phyloP scores from a whole-genome alignment of 441 rosid species.

The Jatropha podagrica region DNA sequence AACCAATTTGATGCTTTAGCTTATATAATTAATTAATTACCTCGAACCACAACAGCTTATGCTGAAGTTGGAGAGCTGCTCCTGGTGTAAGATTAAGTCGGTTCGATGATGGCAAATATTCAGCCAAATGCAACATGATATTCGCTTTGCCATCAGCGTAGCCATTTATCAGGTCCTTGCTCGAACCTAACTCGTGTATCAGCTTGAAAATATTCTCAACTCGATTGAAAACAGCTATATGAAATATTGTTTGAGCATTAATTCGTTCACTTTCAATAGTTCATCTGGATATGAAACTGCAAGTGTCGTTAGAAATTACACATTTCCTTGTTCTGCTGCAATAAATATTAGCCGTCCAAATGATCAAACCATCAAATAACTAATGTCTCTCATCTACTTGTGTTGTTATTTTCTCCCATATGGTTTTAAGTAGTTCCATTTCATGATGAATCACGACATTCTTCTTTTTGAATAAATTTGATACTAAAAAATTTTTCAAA shows the following conservation, averaged over 20 bases:
- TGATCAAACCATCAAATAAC: constrained; percentile 8
- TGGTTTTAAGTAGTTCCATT: not conserved
- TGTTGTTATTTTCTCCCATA: constrained; percentile 8
- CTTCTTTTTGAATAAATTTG: not conserved
- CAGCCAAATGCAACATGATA: constrained; percentile 14
- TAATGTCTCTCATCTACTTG: constrained; percentile 22
- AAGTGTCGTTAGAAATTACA: constrained; percentile 26
- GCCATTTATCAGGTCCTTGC: constrained; percentile 29
- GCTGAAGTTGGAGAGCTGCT: constrained; percentile 46
- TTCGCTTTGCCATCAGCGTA: constrained; percentile 22
- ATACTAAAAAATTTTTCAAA: not conserved
- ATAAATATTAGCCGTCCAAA: constrained; percentile 6
- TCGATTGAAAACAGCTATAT: constrained; percentile 33
- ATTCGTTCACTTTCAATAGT: constrained; percentile 28
- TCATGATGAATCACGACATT: too few relatives aligned
- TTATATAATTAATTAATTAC: not conserved
- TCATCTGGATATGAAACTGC: constrained; percentile 28
- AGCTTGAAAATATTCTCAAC: constrained; percentile 34
- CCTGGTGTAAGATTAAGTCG: constrained; percentile 33
- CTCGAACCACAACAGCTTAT: constrained; percentile 40
- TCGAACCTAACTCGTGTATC: constrained; percentile 23
- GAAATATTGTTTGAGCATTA: constrained; percentile 28
- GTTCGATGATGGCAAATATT: constrained; percentile 12
- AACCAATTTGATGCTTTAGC: too few relatives aligned
- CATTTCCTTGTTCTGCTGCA: constrained; percentile 34